Conservation (phyloP, 257 asterid genomes). For the Craterostigma plantagineum region DNA sequence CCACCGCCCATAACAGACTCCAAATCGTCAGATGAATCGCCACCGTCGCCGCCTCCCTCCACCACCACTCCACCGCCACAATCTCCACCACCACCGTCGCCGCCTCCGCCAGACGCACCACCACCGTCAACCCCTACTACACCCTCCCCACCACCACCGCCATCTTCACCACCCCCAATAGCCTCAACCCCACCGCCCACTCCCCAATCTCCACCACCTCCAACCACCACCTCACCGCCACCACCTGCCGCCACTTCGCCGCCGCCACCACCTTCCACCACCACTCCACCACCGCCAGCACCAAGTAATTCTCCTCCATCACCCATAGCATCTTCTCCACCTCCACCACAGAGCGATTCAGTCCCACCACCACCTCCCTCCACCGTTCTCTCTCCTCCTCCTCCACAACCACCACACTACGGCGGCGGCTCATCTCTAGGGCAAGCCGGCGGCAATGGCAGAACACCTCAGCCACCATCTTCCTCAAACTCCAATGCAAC, state of each 20-base stretch:
- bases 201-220: background rate
- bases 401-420: too few relatives aligned
- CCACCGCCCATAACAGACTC: background rate
- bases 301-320: conserved; percentile 6
- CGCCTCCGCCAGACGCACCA: conserved; percentile 4
- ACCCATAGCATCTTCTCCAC: conserved; percentile 6
- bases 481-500: background rate
- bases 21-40: background rate
- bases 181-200: too few relatives aligned
- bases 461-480: background rate
- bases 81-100: conserved; percentile 6
- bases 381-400: conserved; percentile 12
- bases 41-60: background rate
- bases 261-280: conserved; percentile 1
- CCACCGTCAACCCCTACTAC: background rate
- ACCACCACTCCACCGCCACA: background rate
- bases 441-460: too few relatives aligned
- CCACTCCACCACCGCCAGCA: conserved; percentile 10
- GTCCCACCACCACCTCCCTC: conserved; percentile 5
- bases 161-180: conserved; percentile 1
- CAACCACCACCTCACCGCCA: conserved; percentile 8
- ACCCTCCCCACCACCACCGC: conserved; percentile 9
- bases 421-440: background rate
- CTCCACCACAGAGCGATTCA: background rate
- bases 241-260: background rate